Base-by-base conservation (phyloP, 2,329 filamentous ascomycete species). In the Ramularia endophylla region DNA sequence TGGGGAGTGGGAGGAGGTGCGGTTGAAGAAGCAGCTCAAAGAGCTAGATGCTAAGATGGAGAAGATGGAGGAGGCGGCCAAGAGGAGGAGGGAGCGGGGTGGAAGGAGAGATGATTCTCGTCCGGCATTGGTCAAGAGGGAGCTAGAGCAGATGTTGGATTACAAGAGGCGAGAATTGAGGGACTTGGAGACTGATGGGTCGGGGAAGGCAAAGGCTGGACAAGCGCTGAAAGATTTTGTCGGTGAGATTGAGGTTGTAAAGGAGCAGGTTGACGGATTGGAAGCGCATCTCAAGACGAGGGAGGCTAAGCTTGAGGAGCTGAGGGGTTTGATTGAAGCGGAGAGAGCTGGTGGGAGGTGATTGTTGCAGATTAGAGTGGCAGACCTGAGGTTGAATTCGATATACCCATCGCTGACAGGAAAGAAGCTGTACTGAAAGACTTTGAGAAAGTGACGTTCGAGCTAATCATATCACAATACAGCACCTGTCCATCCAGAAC, bases 1-100 rank as follows among this genome's bases (percentile, higher is more conserved):
- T 18, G 80, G 81, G 57, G 92, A 98, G 62, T 97, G 92, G 88
- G 92, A 98, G 66, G 92, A 97, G 66, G 92, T 97, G 32, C 79
- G 89, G 40, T 74, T 98, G 51, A 90, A 94, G 74, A 89, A 92
- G 62, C 88, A 97, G 66, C 77, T 98, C 22, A 76, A 80, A 17
- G 90, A 97, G 55, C 71, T 98, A 19, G 89, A 98, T 57, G 77
- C 83, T 42, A 94, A 94, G 71, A 83, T 95, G 48, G 80, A 82
- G 27, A 82, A 84, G 44, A 83, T 95, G 1, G 88, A 94, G 66
- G 78, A 84, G 55, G 76, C 77, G 46, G 73, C 78, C 43, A 74
- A 73, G 34, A 59, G 60, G 45, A 54, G 65, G 29, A 58, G 66
- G 63, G 73, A 63, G 56, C 43, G 60, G 2, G 58, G 58, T 12